Conservation (phyloP, 768 basidiomycete species). For the Tulasnella sp. region DNA sequence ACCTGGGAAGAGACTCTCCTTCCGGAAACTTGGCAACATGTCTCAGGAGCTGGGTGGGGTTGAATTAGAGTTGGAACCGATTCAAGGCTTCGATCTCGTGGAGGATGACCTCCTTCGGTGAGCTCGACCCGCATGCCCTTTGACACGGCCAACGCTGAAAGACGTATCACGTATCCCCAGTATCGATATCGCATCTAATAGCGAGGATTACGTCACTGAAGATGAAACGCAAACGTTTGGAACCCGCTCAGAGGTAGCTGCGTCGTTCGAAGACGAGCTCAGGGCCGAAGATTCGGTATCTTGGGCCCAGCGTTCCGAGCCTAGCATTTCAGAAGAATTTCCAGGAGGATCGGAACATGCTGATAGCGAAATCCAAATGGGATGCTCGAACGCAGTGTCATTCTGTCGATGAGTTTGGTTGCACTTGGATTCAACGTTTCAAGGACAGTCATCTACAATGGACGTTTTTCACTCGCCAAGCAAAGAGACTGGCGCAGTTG, state of each 20-base stretch:
- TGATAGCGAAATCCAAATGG: not conserved
- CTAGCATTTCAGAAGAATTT: not conserved
- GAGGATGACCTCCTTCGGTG: not conserved
- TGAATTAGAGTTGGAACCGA: not conserved
- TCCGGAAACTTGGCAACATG: not conserved
- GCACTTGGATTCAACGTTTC: not conserved
- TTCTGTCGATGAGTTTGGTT: not conserved
- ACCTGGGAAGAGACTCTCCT: not conserved
- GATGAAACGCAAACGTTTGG: not conserved
- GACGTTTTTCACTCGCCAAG: not conserved
- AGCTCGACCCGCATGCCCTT: not conserved
- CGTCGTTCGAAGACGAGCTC: not conserved
- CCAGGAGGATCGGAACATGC: not conserved
- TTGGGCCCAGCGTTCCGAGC: not conserved
- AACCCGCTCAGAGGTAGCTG: not conserved
- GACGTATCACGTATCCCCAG: not conserved
- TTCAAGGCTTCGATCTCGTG: not conserved
- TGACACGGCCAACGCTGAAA: not conserved
- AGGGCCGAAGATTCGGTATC: not conserved
- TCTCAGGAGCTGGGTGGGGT: not conserved
- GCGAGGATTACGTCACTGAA: not conserved
- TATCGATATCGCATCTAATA: not conserved
- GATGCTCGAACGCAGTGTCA: not conserved
- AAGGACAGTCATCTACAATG: not conserved
- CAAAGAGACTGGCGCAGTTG: not conserved